phyloP scores from a whole-genome alignment of 2,329 filamentous ascomycete genomes.

The Ophiocordyceps camponoti-saundersi region DNA sequence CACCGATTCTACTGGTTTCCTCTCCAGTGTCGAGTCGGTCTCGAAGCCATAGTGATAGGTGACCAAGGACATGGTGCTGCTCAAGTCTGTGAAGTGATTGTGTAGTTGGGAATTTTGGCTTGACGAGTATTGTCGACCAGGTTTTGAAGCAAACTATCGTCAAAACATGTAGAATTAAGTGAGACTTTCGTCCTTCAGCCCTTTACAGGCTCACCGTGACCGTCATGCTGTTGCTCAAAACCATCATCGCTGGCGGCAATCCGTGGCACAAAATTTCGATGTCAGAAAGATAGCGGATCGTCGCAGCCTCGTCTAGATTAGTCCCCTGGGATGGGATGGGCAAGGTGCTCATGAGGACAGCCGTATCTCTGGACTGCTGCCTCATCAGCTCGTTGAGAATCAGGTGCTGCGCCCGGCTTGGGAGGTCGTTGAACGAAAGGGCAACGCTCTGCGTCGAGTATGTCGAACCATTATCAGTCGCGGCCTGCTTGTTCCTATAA shows the following conservation, averaged over 20 bases:
- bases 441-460: slow-evolving; percentile 46
- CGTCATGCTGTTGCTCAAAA: slow-evolving; percentile 81
- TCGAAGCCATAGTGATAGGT: not conserved
- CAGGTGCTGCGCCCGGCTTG: slow-evolving; percentile 68
- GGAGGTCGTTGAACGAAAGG: slow-evolving; percentile 73
- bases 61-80: not conserved
- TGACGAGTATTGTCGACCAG: no score
- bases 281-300: slow-evolving; percentile 58
- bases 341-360: slow-evolving; percentile 68
- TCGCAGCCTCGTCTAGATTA: slow-evolving; percentile 49
- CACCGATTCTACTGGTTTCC: not conserved
- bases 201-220: slow-evolving; percentile 58
- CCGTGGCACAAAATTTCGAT: slow-evolving; percentile 64
- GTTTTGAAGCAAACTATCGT: no score
- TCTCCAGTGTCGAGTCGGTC: not conserved
- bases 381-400: slow-evolving; percentile 75
- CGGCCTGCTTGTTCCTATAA: slow-evolving; percentile 12
- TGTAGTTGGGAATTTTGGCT: no score
- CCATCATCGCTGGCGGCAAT: slow-evolving; percentile 58
- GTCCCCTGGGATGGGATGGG: slow-evolving; percentile 70
- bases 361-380: slow-evolving; percentile 49
- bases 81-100: not conserved
- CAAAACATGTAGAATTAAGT: not conserved
- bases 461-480: slow-evolving; percentile 18
- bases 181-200: not conserved